phyloP scores from a whole-genome alignment of 83 land plant genomes.

The Thuja plicata region DNA sequence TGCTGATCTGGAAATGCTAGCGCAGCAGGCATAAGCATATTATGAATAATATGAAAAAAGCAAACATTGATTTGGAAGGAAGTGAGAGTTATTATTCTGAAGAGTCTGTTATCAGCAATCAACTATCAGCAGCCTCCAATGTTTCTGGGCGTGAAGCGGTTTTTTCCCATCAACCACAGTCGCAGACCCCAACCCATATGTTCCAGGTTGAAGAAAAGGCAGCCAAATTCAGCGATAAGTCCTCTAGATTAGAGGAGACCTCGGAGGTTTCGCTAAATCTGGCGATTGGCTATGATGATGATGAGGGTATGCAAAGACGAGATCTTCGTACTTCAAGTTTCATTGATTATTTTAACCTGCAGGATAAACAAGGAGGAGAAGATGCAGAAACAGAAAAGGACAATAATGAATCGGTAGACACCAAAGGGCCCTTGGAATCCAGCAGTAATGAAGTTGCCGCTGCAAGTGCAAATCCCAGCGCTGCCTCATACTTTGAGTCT shows the following conservation, averaged over 20 bases:
- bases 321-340: neutral
- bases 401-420: neutral
- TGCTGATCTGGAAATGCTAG: constrained; percentile 6
- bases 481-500: neutral
- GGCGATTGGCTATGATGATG: neutral
- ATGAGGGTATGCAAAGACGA: neutral
- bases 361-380: neutral
- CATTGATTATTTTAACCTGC: constrained; percentile 11
- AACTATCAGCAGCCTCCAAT: constrained; percentile 19
- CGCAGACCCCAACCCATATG: neutral
- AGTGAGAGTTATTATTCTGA: constrained; percentile 15
- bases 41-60: constrained; percentile 16
- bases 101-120: constrained; percentile 17
- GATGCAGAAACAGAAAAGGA: neutral
- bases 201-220: constrained; percentile 11
- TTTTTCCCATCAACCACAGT: neutral
- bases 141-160: constrained; percentile 11
- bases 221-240: constrained; percentile 10
- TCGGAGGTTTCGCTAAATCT: constrained; percentile 13
- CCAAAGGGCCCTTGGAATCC: constrained; percentile 10
- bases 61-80: constrained; percentile 19
- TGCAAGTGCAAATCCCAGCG: neutral
- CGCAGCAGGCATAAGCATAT: constrained; percentile 2
- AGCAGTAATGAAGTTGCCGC: constrained; percentile 5
- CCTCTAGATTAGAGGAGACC: constrained; percentile 6